Base-by-base conservation (phyloP, 2,329 filamentous ascomycete species). In the Diplodia mutila region DNA sequence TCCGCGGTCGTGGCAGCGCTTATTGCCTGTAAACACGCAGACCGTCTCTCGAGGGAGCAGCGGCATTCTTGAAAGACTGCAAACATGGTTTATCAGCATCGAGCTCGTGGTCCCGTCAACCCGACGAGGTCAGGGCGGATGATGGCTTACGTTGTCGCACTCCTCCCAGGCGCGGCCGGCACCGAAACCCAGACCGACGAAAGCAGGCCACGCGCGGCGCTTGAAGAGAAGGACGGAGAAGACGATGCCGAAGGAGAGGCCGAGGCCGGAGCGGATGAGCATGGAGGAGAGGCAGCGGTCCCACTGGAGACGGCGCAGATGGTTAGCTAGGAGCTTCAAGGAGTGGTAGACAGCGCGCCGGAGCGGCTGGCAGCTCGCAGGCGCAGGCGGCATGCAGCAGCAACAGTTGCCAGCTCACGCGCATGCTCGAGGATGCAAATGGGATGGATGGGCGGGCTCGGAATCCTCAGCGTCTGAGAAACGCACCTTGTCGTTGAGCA, bases 141-240 rank as follows among this genome's bases (percentile, higher is more conserved):
- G 52, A 51, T 34, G n/a, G 49, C 53, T 74, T 73, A 85, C 83
- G 75, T 86, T 91, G 85, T 99, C 97, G 83, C 95, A 97, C 85
- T 99, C 95, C 82, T 99, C 95, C 85, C 97, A 99, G 68, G 95
- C 95, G 76, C 96, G 89, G 75, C 95, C 95, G 71, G 94, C 94
- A 79, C 96, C 95, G 80, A 99, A 98, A 68, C 95, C 95, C 66
- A 94, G 86, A 72, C 95, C 95, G 72, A 97, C 88, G 79, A 93
- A 95, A n/a, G 94, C 95, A 68, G 95, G 95, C 93, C 94, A 99
- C 72, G 95, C 92, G 84, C 95, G 90, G 82, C 96, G 91, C 87
- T 97, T 97, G 89, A 99, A 99, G 67, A 99, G 84, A 68, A 99
- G 91, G 70, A 99, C 94, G 70, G 95, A 98, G 86, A 99, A 98